phyloP scores from a whole-genome alignment of 345 rosid genomes.

The Trapa incisa region DNA sequence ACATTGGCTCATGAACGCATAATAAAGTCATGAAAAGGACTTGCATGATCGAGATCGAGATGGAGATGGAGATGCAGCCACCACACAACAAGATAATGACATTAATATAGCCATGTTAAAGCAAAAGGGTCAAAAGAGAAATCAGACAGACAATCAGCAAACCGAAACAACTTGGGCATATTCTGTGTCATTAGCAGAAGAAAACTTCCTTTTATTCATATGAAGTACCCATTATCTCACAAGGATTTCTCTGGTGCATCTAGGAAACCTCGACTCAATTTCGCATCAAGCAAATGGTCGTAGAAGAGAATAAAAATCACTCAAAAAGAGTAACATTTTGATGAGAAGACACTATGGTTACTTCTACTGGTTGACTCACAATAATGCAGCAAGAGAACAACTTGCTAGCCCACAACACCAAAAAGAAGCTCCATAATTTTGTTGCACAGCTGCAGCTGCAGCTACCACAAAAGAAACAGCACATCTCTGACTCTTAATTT shows the following conservation, averaged over 20 bases:
- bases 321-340: constrained; percentile 10
- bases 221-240: neutral
- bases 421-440: neutral
- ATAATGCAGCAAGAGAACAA: constrained; percentile 5
- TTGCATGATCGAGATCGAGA: neutral
- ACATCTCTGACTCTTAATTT: neutral
- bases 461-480: neutral
- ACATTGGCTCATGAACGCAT: neutral
- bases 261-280: neutral
- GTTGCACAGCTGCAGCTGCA: neutral
- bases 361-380: constrained; percentile 1
- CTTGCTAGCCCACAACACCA: neutral
- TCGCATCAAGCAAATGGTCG: neutral
- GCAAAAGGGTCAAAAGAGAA: neutral
- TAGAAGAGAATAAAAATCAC: neutral
- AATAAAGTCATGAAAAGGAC: neutral
- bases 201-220: neutral
- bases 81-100: neutral
- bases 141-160: too few species aligned
- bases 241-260: neutral
- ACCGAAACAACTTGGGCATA: neutral
- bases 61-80: neutral
- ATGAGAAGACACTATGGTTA: constrained; percentile 36
- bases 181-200: neutral
- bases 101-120: neutral